phyloP scores from a whole-genome alignment of 345 rosid species.

The Physaria fendleri region DNA sequence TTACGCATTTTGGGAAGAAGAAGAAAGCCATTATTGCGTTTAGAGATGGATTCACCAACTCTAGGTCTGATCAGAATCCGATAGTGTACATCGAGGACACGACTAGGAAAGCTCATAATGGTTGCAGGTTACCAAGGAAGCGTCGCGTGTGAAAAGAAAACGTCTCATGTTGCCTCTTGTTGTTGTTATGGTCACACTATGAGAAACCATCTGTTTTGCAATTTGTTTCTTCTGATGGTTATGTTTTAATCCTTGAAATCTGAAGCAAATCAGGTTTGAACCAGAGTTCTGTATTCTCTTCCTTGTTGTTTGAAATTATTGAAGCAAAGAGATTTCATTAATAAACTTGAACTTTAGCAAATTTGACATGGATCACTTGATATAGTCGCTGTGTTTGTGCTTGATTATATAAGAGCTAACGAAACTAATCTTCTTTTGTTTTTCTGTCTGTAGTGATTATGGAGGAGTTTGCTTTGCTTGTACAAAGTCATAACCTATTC shows the following conservation, averaged over 20 bases:
- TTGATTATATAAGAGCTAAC: background rate
- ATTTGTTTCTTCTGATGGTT: conserved; percentile 3
- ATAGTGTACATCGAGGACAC: conserved; percentile 73
- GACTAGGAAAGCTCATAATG: conserved; percentile 78
- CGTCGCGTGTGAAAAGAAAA: conserved; percentile 46
- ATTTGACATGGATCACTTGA: background rate
- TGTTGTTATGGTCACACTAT: background rate
- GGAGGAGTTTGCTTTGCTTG: background rate
- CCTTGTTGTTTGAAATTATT: background rate
- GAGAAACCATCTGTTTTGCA: background rate
- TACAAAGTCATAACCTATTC: background rate
- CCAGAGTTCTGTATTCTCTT: background rate
- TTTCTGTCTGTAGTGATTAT: background rate
- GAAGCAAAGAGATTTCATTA: background rate
- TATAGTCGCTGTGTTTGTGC: background rate
- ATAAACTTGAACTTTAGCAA: background rate
- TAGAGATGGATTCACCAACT: conserved; percentile 54
- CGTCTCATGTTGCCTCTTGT: background rate
- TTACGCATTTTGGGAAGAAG: conserved; percentile 73
- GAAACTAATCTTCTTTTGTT: background rate
- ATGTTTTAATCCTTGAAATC: background rate
- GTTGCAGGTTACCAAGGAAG: conserved; percentile 75
- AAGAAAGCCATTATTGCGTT: conserved; percentile 72
- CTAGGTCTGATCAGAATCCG: conserved; percentile 45
- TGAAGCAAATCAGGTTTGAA: background rate